Evolutionary conservation across 1,284 basidiomycete genomes (phyloP), one percentile per base, ranked within the genome.

Genomic region (Cerioporus squamosus): DNA sequence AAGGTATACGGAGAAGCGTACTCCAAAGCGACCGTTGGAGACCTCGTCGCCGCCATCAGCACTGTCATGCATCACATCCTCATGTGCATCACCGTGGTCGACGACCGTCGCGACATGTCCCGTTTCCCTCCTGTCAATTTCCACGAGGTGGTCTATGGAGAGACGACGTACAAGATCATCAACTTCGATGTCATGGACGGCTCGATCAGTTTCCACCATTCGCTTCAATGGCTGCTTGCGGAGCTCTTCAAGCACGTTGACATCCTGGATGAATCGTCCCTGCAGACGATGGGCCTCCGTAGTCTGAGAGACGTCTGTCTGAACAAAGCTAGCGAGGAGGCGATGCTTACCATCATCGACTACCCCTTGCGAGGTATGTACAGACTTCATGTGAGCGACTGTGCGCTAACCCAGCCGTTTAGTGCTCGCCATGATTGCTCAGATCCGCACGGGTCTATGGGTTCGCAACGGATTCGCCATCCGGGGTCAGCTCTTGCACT

Each of bases 381-480:
- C 15, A 44, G 9, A 15, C 18, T 39, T 26, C 36, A 40, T 43
- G 39, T 44, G 44, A 38, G 9, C 23, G 23, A 46, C 1, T 38
- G 26, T 18, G 17, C 47, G 20, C 40, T 62, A 5, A 53, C 36
- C 46, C 22, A 42, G 20, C 44, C 9, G 59, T 40, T n/a, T 61
- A 95, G 94, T 94, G 5, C 78, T 94, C 20, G 84, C 90, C 0
- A 92, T 95, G 82, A 88, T 98, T 36, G 94, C 97, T 0, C 97
- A 99, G 74, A 95, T 98, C 54, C 87, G 95, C 17, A 91, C 94
- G 2, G 95, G 96, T 2, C 82, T 98, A 20, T 99, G 97, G 97
- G 96, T 98, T 4, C 90, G 97, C 53, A 99, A 99, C 66, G 97
- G 97, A 2, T 94, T 95, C 66, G 93, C 92, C 6, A 96, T 99